Conservation (phyloP, 805 yeast genomes). For the Kodamaea sagamina region DNA sequence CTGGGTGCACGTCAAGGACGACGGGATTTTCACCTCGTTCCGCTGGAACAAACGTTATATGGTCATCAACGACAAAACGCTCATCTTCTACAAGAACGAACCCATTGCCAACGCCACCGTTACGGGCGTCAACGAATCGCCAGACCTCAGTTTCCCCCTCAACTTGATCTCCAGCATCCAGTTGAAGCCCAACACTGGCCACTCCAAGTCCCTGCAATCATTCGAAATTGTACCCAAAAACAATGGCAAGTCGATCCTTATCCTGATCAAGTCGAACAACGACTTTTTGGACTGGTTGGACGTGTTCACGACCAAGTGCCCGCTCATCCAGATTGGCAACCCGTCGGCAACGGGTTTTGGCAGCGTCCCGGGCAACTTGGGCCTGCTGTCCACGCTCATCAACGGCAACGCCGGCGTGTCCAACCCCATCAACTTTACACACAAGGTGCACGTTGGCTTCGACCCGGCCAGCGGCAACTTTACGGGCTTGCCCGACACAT, state of each 20-base stretch:
- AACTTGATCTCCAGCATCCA: slow-evolving; percentile 44
- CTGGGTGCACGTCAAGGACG: slow-evolving; percentile 92
- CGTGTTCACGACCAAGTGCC: slow-evolving; percentile 77
- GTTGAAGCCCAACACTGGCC: slow-evolving; percentile 58
- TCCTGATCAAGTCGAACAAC: slow-evolving; percentile 73
- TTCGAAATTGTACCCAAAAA: slow-evolving; percentile 70
- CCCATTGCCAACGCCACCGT: slow-evolving; percentile 43
- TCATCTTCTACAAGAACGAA: slow-evolving; percentile 76
- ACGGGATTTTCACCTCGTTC: slow-evolving; percentile 77
- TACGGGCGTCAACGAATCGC: slow-evolving; percentile 42
- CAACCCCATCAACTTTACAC: slow-evolving; percentile 91
- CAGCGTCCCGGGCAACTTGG: slow-evolving; percentile 6
- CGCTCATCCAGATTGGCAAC: slow-evolving; percentile 49
- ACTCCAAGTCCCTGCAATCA: slow-evolving; percentile 51
- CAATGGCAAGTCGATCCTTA: slow-evolving; percentile 61
- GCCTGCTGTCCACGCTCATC: slow-evolving; percentile 11
- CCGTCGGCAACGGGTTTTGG: slow-evolving; percentile 8
- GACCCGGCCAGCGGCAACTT: slow-evolving; percentile 72
- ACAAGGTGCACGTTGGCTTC: slow-evolving; percentile 85
- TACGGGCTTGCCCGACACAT: slow-evolving; percentile 58
- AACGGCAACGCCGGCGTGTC: slow-evolving; percentile 60
- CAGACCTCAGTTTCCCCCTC: slow-evolving; percentile 42
- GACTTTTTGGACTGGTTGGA: slow-evolving; percentile 91
- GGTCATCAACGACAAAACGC: slow-evolving; percentile 70
- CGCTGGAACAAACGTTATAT: slow-evolving; percentile 90